Percentiles rank a stretch among this genome's conserved stretches.
phyloP scores from a whole-genome alignment of 2,329 filamentous ascomycete species.

The Colletotrichum sp. region DNA sequence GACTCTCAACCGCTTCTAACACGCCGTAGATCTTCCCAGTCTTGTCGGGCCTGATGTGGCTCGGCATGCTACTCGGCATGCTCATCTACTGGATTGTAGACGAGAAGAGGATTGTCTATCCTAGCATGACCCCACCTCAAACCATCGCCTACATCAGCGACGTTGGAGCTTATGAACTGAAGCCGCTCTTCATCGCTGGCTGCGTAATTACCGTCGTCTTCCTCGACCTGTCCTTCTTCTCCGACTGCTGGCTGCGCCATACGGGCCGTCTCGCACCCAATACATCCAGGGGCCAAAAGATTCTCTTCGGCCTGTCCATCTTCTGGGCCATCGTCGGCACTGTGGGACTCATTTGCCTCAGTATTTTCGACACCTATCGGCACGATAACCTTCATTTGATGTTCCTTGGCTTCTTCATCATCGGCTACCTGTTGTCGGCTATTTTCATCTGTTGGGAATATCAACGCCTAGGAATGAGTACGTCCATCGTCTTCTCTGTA shows the following conservation, averaged over 20 bases:
- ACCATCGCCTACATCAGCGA: slow-evolving; percentile 76
- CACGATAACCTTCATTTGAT: slow-evolving; percentile 73
- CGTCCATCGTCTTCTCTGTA: slow-evolving; percentile 27
- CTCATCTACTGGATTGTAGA: slow-evolving; percentile 72
- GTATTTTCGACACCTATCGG: slow-evolving; percentile 82
- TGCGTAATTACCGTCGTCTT: slow-evolving; percentile 75
- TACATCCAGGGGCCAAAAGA: slow-evolving; percentile 64
- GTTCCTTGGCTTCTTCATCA: slow-evolving; percentile 85
- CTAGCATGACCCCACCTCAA: slow-evolving; percentile 64
- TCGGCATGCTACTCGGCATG: slow-evolving; percentile 72
- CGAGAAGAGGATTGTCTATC: slow-evolving; percentile 58
- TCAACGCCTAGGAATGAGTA: slow-evolving; percentile 78
- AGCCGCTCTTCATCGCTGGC: slow-evolving; percentile 81
- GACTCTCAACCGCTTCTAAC: not conserved
- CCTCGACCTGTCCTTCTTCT: slow-evolving; percentile 80
- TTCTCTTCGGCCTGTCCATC: slow-evolving; percentile 67
- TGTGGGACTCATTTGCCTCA: slow-evolving; percentile 79
- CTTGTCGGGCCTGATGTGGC: slow-evolving; percentile 69
- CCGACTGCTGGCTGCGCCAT: slow-evolving; percentile 88
- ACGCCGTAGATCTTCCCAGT: slow-evolving; percentile 66
- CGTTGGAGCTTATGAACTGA: slow-evolving; percentile 65
- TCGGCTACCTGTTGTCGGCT: slow-evolving; percentile 83
- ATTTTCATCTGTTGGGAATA: slow-evolving; percentile 92
- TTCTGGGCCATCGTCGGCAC: slow-evolving; percentile 77
- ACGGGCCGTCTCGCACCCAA: slow-evolving; percentile 80